Percentiles rank a stretch among this genome's conserved stretches.
Conservation (phyloP, 495 filamentous ascomycete genomes). For the Penicillium dipodomyicola region DNA sequence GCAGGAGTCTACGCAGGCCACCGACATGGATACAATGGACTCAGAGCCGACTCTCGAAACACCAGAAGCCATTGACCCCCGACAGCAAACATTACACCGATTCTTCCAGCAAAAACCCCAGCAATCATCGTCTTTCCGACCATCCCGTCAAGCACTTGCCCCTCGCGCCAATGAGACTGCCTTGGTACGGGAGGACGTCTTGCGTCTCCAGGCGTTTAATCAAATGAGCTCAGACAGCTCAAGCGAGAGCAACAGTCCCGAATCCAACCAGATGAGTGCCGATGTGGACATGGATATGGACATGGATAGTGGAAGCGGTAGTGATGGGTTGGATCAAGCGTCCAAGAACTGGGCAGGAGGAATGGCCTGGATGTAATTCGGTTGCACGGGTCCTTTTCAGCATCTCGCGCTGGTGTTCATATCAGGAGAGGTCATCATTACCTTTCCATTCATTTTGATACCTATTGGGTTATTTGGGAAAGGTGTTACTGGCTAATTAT, state of each 20-base stretch:
- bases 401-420: slow-evolving; percentile 16
- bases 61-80: slow-evolving; percentile 38
- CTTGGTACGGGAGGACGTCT: slow-evolving; percentile 14
- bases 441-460: slow-evolving; percentile 2
- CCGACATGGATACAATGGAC: slow-evolving; percentile 31
- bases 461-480: slow-evolving; percentile 2
- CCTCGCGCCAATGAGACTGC: slow-evolving; percentile 29
- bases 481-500: not conserved
- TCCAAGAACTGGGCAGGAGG: slow-evolving; percentile 16
- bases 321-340: slow-evolving; percentile 20
- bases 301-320: slow-evolving; percentile 15
- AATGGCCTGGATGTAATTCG: slow-evolving; percentile 29
- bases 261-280: slow-evolving; percentile 17
- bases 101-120: slow-evolving; percentile 44
- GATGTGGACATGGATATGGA: slow-evolving; percentile 42
- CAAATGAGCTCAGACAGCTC: slow-evolving; percentile 20
- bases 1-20: slow-evolving; percentile 15
- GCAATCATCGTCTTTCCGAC: slow-evolving; percentile 22
- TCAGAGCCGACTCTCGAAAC: slow-evolving; percentile 19
- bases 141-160: slow-evolving; percentile 29
- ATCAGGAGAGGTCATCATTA: not conserved
- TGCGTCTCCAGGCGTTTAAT: slow-evolving; percentile 23
- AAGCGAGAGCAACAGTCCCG: slow-evolving; percentile 27
- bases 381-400: not conserved
- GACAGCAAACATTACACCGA: slow-evolving; percentile 44